Evolutionary conservation across 306 rosid species (phyloP).

Genomic region (Cyamopsis tetragonoloba): DNA sequence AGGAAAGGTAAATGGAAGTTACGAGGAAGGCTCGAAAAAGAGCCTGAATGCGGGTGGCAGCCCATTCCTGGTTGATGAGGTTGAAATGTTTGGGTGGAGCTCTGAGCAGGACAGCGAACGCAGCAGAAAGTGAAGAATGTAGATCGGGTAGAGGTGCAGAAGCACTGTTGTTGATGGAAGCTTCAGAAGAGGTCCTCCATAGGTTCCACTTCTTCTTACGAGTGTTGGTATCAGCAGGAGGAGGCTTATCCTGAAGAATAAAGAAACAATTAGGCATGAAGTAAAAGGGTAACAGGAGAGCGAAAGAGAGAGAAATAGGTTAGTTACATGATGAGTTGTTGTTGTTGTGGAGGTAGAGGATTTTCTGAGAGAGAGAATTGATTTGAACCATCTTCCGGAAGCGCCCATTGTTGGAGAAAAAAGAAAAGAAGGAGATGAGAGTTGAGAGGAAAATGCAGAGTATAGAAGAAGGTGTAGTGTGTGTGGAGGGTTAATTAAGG

Average conservation of each 20-base stretch:
- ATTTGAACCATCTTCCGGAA: constrained; percentile 81
- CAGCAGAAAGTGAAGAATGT: constrained; percentile 47
- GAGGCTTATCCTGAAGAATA: too few species aligned
- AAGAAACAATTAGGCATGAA: too few species aligned
- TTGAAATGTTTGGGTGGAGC: constrained; percentile 67
- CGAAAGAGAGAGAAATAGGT: neutral
- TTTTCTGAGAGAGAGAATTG: constrained; percentile 55
- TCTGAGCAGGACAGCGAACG: constrained; percentile 65
- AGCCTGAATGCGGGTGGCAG: constrained; percentile 79
- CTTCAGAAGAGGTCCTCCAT: constrained; percentile 71
- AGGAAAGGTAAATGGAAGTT: neutral
- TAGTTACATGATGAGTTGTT: constrained; percentile 42
- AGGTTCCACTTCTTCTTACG: constrained; percentile 86
- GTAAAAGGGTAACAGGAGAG: neutral
- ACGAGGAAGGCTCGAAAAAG: constrained; percentile 82
- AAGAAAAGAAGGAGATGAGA: too few species aligned
- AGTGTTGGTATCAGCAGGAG: constrained; percentile 35
- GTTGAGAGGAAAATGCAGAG: neutral
- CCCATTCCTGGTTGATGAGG: constrained; percentile 67
- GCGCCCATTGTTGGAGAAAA: constrained; percentile 62
- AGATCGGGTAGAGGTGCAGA: constrained; percentile 22
- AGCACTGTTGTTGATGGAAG: constrained; percentile 32
- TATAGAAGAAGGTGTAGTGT: neutral
- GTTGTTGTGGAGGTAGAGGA: constrained; percentile 28
- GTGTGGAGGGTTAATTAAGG: constrained; percentile 18